Base-by-base conservation (phyloP, 305 asterid genomes). In the Plantago lanceolata region DNA sequence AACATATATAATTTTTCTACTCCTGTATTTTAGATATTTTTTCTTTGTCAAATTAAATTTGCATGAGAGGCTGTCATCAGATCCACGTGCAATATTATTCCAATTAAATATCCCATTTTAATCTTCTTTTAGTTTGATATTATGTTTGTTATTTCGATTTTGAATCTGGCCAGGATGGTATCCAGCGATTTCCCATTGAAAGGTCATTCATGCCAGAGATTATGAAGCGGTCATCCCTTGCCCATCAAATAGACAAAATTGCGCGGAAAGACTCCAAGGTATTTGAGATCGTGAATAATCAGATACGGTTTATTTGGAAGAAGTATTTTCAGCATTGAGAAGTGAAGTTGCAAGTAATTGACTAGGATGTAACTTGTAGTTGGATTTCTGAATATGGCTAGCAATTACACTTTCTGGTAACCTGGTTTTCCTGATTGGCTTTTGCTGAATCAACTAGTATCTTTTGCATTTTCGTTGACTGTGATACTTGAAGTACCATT, bases 241-340 rank as follows among this genome's bases (percentile, higher is more conserved):
- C 99, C 57, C 88, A 78, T 61, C 96, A 88, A 80, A 84, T 93
- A 71, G 99, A 93, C 82, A 90, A 86, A 81, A 81, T 90, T 66
- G 47, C 60, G 19, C 81, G 89, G 50, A 93, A 86, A 80, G 84
- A 82, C 70, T 86, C 96, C 69, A 89, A 85, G 98, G 98, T 91
- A 78, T 71, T 68, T 48, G 20, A 37, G 60, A 6, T 68, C 55
- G 52, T 65, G 15, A 24, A 31, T 58, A n/a, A 4, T 24, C 3
- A 48, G 29, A 11, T 13, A n/a, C n/a, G 31, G 14, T 57, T 59
- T 65, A 6, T 3, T 29, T 61, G 59, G 53, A 13, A 16, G 13
- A 20, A 40, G 9, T 49, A 18, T 49, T 49, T 5, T 5, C 12
- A 11, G 16, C 16, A 3, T n/a, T 17, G 54, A 4, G 21, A 11